phyloP scores from a whole-genome alignment of 2,329 filamentous ascomycete genomes.

The Epichloe aotearoae region DNA sequence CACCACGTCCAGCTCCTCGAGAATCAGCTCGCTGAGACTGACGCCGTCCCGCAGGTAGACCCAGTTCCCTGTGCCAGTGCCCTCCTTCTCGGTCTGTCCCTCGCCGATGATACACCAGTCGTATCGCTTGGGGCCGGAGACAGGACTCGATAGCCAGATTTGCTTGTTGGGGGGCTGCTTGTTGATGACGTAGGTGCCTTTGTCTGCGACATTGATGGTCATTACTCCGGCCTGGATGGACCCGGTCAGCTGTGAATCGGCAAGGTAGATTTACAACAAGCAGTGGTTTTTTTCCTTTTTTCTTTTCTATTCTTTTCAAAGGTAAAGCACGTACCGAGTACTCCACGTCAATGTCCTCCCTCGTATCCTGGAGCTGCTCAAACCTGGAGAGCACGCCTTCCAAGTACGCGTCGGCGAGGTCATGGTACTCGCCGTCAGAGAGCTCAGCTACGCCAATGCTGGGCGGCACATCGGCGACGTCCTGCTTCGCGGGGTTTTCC shows the following conservation, averaged over 20 bases:
- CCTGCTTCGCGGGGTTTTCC: conserved; percentile 35
- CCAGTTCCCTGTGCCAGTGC: conserved; percentile 63
- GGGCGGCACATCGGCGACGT: conserved; percentile 22
- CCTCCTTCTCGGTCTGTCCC: conserved; percentile 62
- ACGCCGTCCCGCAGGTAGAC: conserved; percentile 77
- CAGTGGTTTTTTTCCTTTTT: conserved; percentile 4
- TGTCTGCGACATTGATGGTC: conserved; percentile 53
- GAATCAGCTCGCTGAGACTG: conserved; percentile 58
- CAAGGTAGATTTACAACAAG: background rate
- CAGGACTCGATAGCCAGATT: conserved; percentile 89
- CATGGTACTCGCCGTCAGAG: conserved; percentile 59
- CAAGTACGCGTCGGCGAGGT: conserved; percentile 64
- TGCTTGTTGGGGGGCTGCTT: conserved; percentile 98
- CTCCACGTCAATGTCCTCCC: conserved; percentile 73
- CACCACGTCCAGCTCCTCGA: conserved; percentile 61
- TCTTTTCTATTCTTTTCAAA: background rate
- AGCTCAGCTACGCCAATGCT: conserved; percentile 47
- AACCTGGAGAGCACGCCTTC: conserved; percentile 42
- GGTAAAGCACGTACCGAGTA: conserved; percentile 54
- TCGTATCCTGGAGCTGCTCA: conserved; percentile 61
- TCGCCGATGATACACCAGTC: conserved; percentile 73
- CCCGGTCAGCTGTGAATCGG: too few species aligned
- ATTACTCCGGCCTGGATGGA: conserved; percentile 64
- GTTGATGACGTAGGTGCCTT: conserved; percentile 87
- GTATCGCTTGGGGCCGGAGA: conserved; percentile 85